Conservation (phyloP, 768 basidiomycete species). For the Mycena rosella region DNA sequence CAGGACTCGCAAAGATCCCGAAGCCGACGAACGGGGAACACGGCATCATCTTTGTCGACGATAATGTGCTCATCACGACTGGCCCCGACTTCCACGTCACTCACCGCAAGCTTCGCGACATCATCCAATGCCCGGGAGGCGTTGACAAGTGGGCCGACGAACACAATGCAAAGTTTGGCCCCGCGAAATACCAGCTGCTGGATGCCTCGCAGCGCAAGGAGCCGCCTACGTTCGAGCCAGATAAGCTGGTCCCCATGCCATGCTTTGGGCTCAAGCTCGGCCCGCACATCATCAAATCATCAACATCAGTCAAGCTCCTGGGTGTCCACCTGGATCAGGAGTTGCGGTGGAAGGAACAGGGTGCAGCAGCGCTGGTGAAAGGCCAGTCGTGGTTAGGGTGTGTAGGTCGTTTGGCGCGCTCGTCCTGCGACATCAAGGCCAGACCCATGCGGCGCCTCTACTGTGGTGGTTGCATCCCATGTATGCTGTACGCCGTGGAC, state of each 20-base stretch:
- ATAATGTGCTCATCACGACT: conserved; percentile 26
- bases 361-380: conserved; percentile 31
- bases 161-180: conserved; percentile 43
- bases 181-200: conserved; percentile 39
- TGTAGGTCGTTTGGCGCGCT: conserved; percentile 23
- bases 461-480: too few species aligned
- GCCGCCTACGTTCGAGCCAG: not conserved
- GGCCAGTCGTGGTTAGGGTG: conserved; percentile 38
- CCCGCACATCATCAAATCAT: conserved; percentile 36
- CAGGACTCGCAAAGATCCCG: conserved; percentile 24
- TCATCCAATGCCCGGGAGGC: conserved; percentile 37
- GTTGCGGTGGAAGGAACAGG: conserved; percentile 43
- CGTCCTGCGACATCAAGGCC: too few species aligned
- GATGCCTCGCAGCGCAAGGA: conserved; percentile 7
- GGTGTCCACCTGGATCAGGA: conserved; percentile 48
- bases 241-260: not conserved
- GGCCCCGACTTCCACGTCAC: conserved; percentile 34
- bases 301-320: conserved; percentile 41
- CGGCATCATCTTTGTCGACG: conserved; percentile 35
- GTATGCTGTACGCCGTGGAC: too few species aligned
- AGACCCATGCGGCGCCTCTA: too few species aligned
- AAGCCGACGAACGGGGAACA: conserved; percentile 1
- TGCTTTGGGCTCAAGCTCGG: conserved; percentile 14
- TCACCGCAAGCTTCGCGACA: conserved; percentile 21
- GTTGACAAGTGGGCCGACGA: conserved; percentile 43